Conservation (phyloP, 2,329 filamentous ascomycete genomes). For the Aureobasidium namibiae region DNA sequence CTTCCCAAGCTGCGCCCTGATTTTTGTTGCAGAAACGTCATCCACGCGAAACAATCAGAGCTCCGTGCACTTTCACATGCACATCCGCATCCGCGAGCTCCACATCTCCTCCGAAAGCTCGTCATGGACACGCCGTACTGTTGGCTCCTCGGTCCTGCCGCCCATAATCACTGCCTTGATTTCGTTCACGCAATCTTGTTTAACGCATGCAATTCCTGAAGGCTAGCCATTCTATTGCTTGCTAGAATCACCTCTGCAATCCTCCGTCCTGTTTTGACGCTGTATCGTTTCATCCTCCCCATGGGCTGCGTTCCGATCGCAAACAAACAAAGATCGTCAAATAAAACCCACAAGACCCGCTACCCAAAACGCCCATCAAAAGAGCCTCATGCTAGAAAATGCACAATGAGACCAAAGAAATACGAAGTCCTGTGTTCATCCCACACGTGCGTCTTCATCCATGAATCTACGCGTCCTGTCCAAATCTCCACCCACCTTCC, state of each 20-base stretch:
- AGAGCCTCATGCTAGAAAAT: conserved; percentile 1
- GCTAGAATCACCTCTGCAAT: background rate
- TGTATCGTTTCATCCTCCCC: conserved; percentile 1
- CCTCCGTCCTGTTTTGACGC: background rate
- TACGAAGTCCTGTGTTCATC: background rate
- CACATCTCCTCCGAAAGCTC: background rate
- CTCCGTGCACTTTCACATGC: conserved; percentile 6
- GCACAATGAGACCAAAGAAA: background rate
- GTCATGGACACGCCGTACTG: too few relatives aligned
- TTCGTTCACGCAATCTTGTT: background rate
- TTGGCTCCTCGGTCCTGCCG: background rate
- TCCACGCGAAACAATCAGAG: background rate
- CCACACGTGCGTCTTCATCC: background rate
- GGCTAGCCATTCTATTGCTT: background rate
- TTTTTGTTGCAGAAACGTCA: conserved; percentile 9
- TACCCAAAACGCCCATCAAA: background rate
- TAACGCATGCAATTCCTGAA: background rate
- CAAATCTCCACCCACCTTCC: conserved; percentile 78
- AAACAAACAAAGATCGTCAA: conserved; percentile 10
- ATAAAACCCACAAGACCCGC: background rate
- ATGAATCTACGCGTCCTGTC: conserved; percentile 3
- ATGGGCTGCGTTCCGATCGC: background rate
- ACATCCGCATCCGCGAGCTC: background rate
- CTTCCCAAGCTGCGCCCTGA: conserved; percentile 3
- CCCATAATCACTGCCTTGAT: background rate